Percentiles rank a stretch among this genome's conserved stretches.
phyloP scores from a whole-genome alignment of 1,284 basidiomycete genomes.

The Cystobasidium sp. region DNA sequence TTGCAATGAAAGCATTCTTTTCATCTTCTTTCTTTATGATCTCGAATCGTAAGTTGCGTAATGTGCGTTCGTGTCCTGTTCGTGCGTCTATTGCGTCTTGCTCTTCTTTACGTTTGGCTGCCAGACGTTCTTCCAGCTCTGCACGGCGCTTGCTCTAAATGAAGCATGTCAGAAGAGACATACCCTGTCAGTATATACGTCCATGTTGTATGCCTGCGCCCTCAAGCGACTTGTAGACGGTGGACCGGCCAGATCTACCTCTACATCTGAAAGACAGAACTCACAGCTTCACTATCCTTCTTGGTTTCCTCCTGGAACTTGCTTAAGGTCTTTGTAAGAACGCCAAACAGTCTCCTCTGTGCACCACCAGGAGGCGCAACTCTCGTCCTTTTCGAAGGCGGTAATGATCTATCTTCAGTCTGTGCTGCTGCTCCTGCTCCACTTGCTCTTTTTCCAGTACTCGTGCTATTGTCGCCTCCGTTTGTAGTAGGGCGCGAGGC shows the following conservation, averaged over 20 bases:
- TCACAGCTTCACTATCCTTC: conserved; percentile 40
- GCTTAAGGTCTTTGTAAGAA: conserved; percentile 50
- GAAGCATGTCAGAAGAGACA: too few relatives aligned
- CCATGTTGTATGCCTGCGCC: neutral
- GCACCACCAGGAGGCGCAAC: conserved; percentile 23
- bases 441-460: conserved; percentile 10
- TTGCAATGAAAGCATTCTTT: conserved; percentile 46
- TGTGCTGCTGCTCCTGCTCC: conserved; percentile 1
- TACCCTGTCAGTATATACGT: neutral
- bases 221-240: too few relatives aligned
- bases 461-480: neutral
- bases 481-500: neutral
- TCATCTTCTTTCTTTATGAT: conserved; percentile 49
- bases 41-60: conserved; percentile 44
- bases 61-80: conserved; percentile 42
- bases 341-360: conserved; percentile 50
- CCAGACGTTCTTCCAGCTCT: conserved; percentile 49
- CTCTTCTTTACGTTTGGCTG: conserved; percentile 47
- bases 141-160: conserved; percentile 45
- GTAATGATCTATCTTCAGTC: conserved; percentile 37
- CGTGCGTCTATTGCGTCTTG: conserved; percentile 43
- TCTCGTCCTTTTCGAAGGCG: conserved; percentile 44
- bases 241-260: neutral
- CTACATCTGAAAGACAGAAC: neutral
- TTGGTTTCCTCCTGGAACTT: conserved; percentile 48